Base-by-base conservation (phyloP, 1,139 yeast genomes). In the Blastobotrys persicus region DNA sequence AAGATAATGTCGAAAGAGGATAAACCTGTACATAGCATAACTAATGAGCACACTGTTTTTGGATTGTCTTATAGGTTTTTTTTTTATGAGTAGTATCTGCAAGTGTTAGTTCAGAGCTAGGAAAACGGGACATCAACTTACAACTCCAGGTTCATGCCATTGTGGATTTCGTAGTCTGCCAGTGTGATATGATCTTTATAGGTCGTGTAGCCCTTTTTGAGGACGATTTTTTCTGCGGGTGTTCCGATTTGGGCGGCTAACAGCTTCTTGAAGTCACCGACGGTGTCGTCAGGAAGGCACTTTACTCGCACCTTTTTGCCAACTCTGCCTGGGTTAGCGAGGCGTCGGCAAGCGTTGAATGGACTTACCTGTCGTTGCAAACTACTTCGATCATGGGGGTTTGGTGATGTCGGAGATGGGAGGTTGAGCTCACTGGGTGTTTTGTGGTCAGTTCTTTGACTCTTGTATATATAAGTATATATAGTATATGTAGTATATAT, bases 81-180 rank as follows among this genome's bases (percentile, higher is more conserved):
- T n/a, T n/a, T 17, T 31, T 46, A 48, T 5, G 54, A 40, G 34
- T 48, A 51, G 34, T 46, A 51, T 17, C 51, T 46, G 16, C 9
- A n/a, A n/a, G 9, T 23, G 28, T 23, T 23, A 14, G 41, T 37
- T 14, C 20, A 20, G 7, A 2, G 47, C 45, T 41, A 40, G 46
- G 12, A 7, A 9, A 20, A 34, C 39, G n/a, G n/a, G n/a, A n/a
- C n/a, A n/a, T n/a, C n/a, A n/a, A 60, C 68, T 51, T 88, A 92
- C 63, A 92, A 70, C 67, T 92, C 98, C 58, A 92, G 71, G 64
- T 84, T 88, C 59, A 86, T 84, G 17, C 96, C 96, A 65, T 89
- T 85, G 63, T 89, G 96, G 13, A 92, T 81, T 67, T 92, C 98
- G 65, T 94, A 92, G 66, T 92, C 98, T 19, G 85, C 96, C 47